A percentile compares a stretch with the other conserved stretches of the same genome.
Conservation (phyloP, 2,329 filamentous ascomycete species). For the Annulohypoxylon truncatum region DNA sequence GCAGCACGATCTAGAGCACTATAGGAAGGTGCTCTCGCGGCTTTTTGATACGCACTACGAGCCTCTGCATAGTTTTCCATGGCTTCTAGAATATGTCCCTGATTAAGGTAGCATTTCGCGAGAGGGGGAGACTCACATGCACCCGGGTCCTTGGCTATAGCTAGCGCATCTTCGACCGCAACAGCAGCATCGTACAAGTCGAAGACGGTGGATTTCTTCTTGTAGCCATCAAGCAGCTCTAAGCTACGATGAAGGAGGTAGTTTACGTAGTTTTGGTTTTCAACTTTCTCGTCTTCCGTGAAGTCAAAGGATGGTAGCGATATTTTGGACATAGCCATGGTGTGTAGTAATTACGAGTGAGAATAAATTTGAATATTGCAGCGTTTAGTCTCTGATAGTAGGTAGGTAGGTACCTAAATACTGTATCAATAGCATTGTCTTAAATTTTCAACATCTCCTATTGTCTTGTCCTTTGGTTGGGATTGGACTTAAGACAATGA, state of each 20-base stretch:
- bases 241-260: slow-evolving; percentile 15
- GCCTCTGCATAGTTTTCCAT: slow-evolving; percentile 33
- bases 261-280: slow-evolving; percentile 24
- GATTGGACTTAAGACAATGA: slow-evolving; percentile 1
- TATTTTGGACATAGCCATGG: slow-evolving; percentile 21
- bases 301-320: slow-evolving; percentile 36
- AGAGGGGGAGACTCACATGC: slow-evolving; percentile 43
- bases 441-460: not conserved
- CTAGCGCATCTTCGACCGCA: slow-evolving; percentile 31
- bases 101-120: slow-evolving; percentile 39
- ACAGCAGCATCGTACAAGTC: slow-evolving; percentile 25
- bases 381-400: not conserved
- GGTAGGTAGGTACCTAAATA: slow-evolving; percentile 15
- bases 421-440: slow-evolving; percentile 30
- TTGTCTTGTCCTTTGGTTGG: slow-evolving; percentile 1
- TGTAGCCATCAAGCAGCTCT: slow-evolving; percentile 21
- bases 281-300: slow-evolving; percentile 29
- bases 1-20: slow-evolving; percentile 19
- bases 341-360: not conserved
- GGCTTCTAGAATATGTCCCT: slow-evolving; percentile 36
- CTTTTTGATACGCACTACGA: slow-evolving; percentile 28
- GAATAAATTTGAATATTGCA: not conserved
- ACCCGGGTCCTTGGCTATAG: slow-evolving; percentile 36
- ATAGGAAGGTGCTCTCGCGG: not conserved
- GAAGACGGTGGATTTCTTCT: not conserved